phyloP scores from a whole-genome alignment of 768 basidiomycete genomes.

The Mycena kentingensis region DNA sequence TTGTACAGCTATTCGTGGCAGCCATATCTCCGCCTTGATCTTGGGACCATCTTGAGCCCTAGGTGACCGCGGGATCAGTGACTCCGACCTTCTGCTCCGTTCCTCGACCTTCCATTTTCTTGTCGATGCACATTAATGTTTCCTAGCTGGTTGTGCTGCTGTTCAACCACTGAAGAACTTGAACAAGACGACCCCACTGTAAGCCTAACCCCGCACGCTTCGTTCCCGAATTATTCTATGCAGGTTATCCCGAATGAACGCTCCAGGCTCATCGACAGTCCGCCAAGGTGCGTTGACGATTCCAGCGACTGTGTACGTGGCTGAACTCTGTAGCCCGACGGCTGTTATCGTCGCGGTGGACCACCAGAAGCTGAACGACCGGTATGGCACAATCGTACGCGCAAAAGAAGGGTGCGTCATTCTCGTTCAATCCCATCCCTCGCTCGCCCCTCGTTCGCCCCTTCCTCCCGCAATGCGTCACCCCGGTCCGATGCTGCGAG shows the following conservation, averaged over 20 bases:
- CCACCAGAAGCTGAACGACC: conserved; percentile 13
- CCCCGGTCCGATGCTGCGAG: not conserved
- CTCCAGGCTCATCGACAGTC: conserved; percentile 7
- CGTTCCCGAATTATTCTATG: too few relatives aligned
- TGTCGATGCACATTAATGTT: too few relatives aligned
- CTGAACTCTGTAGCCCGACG: not conserved
- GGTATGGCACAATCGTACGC: conserved; percentile 12
- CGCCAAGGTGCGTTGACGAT: not conserved
- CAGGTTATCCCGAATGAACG: conserved; percentile 18
- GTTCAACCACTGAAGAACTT: too few relatives aligned
- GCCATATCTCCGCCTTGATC: too few relatives aligned
- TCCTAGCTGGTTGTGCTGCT: too few relatives aligned
- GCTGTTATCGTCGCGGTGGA: not conserved
- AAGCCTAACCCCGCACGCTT: too few relatives aligned
- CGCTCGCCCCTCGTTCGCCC: not conserved
- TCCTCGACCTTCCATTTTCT: too few relatives aligned
- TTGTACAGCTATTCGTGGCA: too few relatives aligned
- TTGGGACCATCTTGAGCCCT: too few relatives aligned
- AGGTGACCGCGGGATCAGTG: too few relatives aligned
- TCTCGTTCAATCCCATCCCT: not conserved
- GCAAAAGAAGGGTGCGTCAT: conserved; percentile 16
- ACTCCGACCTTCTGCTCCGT: too few relatives aligned
- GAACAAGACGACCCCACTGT: too few relatives aligned
- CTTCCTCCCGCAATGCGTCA: not conserved
- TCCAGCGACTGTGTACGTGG: not conserved